Conservation (phyloP, 192 early-diverging fungal species). For the Coemansia sp. region DNA sequence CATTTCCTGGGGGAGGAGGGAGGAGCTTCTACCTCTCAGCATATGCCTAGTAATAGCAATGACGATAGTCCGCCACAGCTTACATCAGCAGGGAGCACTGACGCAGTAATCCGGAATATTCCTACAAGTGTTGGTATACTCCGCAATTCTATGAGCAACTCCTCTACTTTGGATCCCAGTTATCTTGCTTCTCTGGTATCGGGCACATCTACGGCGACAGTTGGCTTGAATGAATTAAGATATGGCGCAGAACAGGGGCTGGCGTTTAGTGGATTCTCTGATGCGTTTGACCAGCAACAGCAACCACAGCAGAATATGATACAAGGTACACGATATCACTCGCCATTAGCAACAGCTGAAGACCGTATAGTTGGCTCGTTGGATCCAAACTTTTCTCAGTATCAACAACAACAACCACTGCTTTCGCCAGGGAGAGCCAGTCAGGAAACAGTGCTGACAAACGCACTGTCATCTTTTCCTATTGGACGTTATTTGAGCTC, state of each 20-base stretch:
- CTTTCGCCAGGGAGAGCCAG: constrained; percentile 3
- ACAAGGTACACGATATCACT: neutral
- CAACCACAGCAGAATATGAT: neutral
- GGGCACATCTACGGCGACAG: neutral
- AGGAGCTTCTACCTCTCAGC: neutral
- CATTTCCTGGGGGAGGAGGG: neutral
- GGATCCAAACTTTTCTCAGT: neutral
- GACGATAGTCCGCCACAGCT: constrained; percentile 12
- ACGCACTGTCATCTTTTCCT: constrained; percentile 9
- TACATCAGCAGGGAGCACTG: neutral
- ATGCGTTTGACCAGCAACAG: neutral
- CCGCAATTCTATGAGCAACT: neutral
- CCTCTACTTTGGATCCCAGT: neutral
- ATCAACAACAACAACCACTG: constrained; percentile 8
- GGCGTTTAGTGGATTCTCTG: neutral
- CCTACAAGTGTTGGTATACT: neutral
- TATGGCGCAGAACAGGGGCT: neutral
- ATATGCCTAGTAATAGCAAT: constrained; percentile 9
- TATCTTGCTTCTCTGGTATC: neutral
- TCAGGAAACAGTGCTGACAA: neutral
- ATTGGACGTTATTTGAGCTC: constrained; percentile 29
- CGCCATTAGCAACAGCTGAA: neutral
- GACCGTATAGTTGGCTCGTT: neutral
- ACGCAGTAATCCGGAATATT: neutral
- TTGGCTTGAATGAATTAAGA: neutral